These are phyloP conservation scores for Colletotrichum falcatum DNA, from an alignment of 2,329 filamentous ascomycete species.

Conservation along the genomic window DNA sequence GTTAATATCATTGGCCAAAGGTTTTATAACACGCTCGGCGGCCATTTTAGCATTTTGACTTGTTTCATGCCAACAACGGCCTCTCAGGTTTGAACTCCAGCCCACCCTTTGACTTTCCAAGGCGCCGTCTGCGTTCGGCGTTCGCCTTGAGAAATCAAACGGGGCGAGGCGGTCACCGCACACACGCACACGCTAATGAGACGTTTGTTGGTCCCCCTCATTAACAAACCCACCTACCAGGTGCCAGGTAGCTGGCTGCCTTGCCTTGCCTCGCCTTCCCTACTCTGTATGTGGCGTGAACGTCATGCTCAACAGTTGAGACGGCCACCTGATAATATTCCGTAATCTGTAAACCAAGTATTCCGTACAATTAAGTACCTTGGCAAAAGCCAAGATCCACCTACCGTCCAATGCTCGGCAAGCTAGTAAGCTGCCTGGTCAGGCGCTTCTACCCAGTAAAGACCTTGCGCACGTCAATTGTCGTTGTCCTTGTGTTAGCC, in stretches of 20 bases:
- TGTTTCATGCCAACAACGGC: slow-evolving; percentile 38
- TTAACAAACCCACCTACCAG: not conserved
- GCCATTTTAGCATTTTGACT: slow-evolving; percentile 19
- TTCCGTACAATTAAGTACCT: not conserved
- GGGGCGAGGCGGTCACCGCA: not conserved
- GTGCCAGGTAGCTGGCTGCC: not conserved
- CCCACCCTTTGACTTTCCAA: not conserved
- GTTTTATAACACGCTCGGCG: slow-evolving; percentile 28
- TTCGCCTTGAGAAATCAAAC: slow-evolving; percentile 5
- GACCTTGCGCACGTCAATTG: not conserved
- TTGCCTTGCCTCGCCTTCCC: not conserved
- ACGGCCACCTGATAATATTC: not conserved
- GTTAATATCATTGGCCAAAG: slow-evolving; percentile 23
- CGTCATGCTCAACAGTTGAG: not conserved
- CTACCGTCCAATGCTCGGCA: not conserved
- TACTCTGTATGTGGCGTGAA: not conserved
- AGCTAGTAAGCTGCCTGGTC: too few relatives aligned
- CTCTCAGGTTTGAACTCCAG: slow-evolving; percentile 9
- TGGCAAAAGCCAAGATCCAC: too few relatives aligned
- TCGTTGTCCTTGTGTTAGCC: not conserved
- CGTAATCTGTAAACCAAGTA: not conserved
- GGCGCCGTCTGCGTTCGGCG: not conserved
- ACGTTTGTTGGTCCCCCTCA: slow-evolving; percentile 27
- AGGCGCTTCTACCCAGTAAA: not conserved
- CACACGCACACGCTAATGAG: slow-evolving; percentile 16